Evolutionary conservation across 306 rosid genomes (phyloP), one percentile per base, ranked within the genome.

Genomic region (Hippophae tibetana): DNA sequence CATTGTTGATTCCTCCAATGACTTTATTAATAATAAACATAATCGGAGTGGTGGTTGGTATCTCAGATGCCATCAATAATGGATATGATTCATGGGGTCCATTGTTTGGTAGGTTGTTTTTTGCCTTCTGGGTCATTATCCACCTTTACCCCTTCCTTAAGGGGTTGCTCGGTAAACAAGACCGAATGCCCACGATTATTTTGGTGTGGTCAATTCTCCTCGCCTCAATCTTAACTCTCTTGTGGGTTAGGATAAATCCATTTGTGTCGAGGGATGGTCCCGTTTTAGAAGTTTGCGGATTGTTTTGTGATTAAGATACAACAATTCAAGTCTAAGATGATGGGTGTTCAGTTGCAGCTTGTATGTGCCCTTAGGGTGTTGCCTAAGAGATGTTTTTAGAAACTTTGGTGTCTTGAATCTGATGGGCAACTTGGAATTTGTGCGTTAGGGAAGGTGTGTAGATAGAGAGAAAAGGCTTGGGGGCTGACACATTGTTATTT

Each of bases 41-140:
- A 0, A 81, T 88, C 8, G 99, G 96, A 13, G 90, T 92, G 6
- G 61, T 92, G 27, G 96, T 92, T 14, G 99, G 99, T 23, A 43
- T 92, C 61, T 83, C 96, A 5, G 95, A 87, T 11, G 92, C 98
- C 58, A 90, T 90, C 82, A 90, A 87, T 66, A 90, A 87, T 44
- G 98, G 98, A 40, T 90, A 90, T 13, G 95, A 92, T 43, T 81
- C 99, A 18, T 88, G 99, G 99, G 99, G 96, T 51, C 96, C 95
- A 31, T 85, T 92, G 42, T 92, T 92, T n/a, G 96, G 96, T 46
- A 86, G 99, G 80, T 74, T 88, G 55, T 88, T 92, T 79, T 92
- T 92, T 13, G 93, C 95, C 52, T 74, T 85, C 49, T 92, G 95
- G 96, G 96, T 92, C 65, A 84, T 88, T 65, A 50, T 88, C 74